phyloP scores from a whole-genome alignment of 1,284 basidiomycete species.

The Cryptococcus neoformans region DNA sequence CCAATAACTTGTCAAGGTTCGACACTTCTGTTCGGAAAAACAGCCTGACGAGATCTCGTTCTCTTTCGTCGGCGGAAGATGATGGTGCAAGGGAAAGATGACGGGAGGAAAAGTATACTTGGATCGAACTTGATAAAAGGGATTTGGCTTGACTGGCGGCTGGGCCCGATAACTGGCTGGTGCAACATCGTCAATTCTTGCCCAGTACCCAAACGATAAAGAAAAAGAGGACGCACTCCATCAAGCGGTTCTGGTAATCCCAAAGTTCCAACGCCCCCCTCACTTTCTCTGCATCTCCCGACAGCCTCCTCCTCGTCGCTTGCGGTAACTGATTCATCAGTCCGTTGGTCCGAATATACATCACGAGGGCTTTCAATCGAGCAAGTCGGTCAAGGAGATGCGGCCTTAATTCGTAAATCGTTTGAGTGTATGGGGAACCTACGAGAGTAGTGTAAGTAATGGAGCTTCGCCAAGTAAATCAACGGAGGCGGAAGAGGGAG shows the following conservation, averaged over 20 bases:
- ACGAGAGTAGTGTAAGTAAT: not conserved
- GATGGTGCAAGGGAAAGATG: slow-evolving; percentile 34
- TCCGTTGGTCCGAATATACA: slow-evolving; percentile 81
- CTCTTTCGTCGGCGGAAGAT: slow-evolving; percentile 50
- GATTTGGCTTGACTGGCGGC: slow-evolving; percentile 27
- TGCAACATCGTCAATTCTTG: slow-evolving; percentile 1
- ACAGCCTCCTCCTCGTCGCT: slow-evolving; percentile 68
- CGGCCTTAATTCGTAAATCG: slow-evolving; percentile 73
- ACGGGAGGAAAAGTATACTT: slow-evolving; percentile 23
- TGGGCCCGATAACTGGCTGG: slow-evolving; percentile 28
- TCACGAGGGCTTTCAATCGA: slow-evolving; percentile 74
- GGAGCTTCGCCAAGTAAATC: not conserved
- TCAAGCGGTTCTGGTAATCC: slow-evolving; percentile 64
- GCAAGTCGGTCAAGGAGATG: slow-evolving; percentile 75
- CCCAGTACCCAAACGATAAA: not conserved
- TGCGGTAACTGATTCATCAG: slow-evolving; percentile 80
- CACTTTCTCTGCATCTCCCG: slow-evolving; percentile 84
- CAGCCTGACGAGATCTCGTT: slow-evolving; percentile 73
- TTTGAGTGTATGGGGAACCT: slow-evolving; percentile 71
- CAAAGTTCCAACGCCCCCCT: slow-evolving; percentile 80
- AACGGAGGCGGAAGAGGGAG: not conserved
- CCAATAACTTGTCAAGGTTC: slow-evolving; percentile 44
- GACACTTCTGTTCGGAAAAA: slow-evolving; percentile 76
- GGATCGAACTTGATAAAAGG: slow-evolving; percentile 50
- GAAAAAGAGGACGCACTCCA: slow-evolving; percentile 38